phyloP scores from a whole-genome alignment of 2,329 filamentous ascomycete genomes.

The Aspergillus unguis region DNA sequence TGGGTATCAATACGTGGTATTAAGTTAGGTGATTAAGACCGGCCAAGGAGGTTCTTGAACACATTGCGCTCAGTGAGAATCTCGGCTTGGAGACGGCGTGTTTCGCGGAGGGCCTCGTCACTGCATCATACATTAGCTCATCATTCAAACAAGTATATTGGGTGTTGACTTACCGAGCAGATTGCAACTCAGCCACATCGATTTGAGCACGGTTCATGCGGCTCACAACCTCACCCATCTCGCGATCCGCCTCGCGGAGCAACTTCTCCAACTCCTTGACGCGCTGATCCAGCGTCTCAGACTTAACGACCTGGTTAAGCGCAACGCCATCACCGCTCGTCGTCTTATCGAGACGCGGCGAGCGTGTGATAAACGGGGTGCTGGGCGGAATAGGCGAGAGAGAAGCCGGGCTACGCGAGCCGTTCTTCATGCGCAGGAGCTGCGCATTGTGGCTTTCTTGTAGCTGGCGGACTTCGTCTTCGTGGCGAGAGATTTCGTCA shows the following conservation, averaged over 20 bases:
- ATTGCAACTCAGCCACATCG: slow-evolving; percentile 73
- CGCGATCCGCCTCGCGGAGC: slow-evolving; percentile 68
- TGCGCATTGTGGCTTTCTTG: slow-evolving; percentile 74
- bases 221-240: slow-evolving; percentile 80
- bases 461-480: slow-evolving; percentile 75
- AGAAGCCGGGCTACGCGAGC: slow-evolving; percentile 44
- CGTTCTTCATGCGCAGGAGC: slow-evolving; percentile 67
- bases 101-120: slow-evolving; percentile 70
- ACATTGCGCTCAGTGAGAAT: slow-evolving; percentile 63
- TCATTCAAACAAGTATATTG: background rate
- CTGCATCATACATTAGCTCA: slow-evolving; percentile 36
- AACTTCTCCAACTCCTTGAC: slow-evolving; percentile 84
- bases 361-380: slow-evolving; percentile 58
- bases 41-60: slow-evolving; percentile 50
- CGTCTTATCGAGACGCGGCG: slow-evolving; percentile 59
- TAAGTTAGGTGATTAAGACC: slow-evolving; percentile 1
- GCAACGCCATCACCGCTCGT: slow-evolving; percentile 59
- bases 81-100: slow-evolving; percentile 64
- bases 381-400: slow-evolving; percentile 58
- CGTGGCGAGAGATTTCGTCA: slow-evolving; percentile 75
- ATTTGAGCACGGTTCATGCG: slow-evolving; percentile 81
- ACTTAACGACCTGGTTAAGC: slow-evolving; percentile 67
- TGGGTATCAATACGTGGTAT: background rate
- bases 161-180: slow-evolving; percentile 38
- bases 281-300: slow-evolving; percentile 70